A percentile compares a stretch with the other conserved stretches of the same genome.
These are phyloP conservation scores for Melampsora larici-populina DNA, from an alignment of 1,284 basidiomycete species.

Conservation along the genomic window DNA sequence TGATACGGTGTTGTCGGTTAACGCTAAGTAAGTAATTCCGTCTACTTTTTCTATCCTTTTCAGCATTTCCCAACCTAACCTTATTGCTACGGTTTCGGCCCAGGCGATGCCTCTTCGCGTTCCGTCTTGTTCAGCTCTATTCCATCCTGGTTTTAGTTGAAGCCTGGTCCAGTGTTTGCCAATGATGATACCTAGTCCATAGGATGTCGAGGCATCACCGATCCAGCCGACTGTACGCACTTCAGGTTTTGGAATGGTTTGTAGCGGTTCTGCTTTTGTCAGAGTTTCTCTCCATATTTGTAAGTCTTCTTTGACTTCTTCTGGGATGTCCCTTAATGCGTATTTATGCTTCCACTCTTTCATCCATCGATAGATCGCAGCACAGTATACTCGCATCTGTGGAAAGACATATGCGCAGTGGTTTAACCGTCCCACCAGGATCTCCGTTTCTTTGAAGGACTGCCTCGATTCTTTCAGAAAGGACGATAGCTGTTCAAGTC, in stretches of 20 bases:
- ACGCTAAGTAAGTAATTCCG: not conserved
- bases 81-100: constrained; percentile 7
- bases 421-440: not conserved
- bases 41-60: not conserved
- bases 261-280: not conserved
- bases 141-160: not conserved
- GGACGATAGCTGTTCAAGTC: not conserved
- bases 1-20: too few species aligned
- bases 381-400: not conserved
- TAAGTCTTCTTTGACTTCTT: not conserved
- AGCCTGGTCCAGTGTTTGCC: not conserved
- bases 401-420: not conserved
- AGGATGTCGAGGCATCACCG: not conserved
- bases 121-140: too few species aligned
- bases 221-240: not conserved
- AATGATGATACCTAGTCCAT: too few species aligned
- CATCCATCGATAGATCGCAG: not conserved
- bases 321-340: not conserved
- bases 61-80: not conserved
- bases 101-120: not conserved
- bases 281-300: not conserved
- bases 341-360: not conserved
- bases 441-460: not conserved
- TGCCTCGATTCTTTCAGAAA: not conserved
- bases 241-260: not conserved